phyloP scores from a whole-genome alignment of 768 basidiomycete genomes.

The Amanita jacksonii region DNA sequence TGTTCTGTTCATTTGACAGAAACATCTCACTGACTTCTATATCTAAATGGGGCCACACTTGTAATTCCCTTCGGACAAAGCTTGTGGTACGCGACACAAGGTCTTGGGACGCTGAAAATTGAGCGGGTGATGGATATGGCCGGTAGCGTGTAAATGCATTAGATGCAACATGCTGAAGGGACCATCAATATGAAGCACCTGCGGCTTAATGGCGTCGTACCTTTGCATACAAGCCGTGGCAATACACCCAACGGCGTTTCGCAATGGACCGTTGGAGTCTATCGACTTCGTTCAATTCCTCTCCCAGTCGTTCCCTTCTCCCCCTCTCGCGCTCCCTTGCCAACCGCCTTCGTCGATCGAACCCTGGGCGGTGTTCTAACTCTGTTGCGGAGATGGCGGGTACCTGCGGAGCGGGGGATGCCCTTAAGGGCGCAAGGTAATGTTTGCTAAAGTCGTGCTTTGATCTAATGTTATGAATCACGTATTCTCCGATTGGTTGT shows the following conservation, averaged over 20 bases:
- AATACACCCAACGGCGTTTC: conserved; percentile 72
- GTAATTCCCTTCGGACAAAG: conserved; percentile 79
- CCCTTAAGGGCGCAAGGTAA: conserved; percentile 56
- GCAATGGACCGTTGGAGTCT: conserved; percentile 68
- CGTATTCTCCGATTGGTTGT: conserved; percentile 54
- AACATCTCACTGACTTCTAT: conserved; percentile 49
- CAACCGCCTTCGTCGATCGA: conserved; percentile 27
- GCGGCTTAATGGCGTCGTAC: conserved; percentile 29
- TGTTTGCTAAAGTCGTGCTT: conserved; percentile 78
- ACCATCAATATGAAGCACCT: conserved; percentile 4
- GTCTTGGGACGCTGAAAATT: conserved; percentile 71
- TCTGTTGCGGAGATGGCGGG: conserved; percentile 14
- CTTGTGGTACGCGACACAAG: conserved; percentile 65
- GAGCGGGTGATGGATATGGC: conserved; percentile 83
- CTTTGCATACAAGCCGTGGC: conserved; percentile 76
- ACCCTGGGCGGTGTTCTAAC: conserved; percentile 17
- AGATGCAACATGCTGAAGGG: conserved; percentile 75
- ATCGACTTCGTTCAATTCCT: conserved; percentile 50
- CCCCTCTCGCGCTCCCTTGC: conserved; percentile 44
- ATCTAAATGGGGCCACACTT: conserved; percentile 84
- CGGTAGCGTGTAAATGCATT: conserved; percentile 79
- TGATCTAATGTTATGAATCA: conserved; percentile 75
- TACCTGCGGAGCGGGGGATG: conserved; percentile 32
- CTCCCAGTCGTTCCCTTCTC: conserved; percentile 34
- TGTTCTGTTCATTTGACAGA: neutral